These are phyloP conservation scores for Pezicula rhizophila DNA, from an alignment of 2,329 filamentous ascomycete genomes.

Conservation along the genomic window DNA sequence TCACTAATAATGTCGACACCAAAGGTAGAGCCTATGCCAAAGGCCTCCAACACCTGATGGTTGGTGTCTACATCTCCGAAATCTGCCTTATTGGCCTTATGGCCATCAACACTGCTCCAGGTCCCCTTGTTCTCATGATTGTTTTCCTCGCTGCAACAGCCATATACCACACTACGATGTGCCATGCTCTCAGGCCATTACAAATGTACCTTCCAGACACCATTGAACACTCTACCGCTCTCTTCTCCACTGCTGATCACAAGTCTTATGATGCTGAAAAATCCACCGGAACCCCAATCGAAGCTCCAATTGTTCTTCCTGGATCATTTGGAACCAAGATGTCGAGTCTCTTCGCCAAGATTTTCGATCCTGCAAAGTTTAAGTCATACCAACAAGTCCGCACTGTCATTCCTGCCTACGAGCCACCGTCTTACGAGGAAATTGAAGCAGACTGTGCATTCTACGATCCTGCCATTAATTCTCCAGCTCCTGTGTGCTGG, in stretches of 20 bases:
- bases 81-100: slow-evolving; percentile 82
- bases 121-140: slow-evolving; percentile 70
- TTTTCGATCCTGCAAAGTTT: slow-evolving; percentile 71
- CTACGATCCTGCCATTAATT: slow-evolving; percentile 62
- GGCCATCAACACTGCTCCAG: slow-evolving; percentile 59
- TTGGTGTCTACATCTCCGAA: slow-evolving; percentile 77
- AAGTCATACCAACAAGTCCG: slow-evolving; percentile 65
- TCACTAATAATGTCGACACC: slow-evolving; percentile 75
- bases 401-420: slow-evolving; percentile 53
- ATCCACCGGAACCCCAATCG: slow-evolving; percentile 18
- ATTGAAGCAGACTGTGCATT: slow-evolving; percentile 63
- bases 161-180: slow-evolving; percentile 68
- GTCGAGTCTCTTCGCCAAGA: slow-evolving; percentile 52
- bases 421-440: slow-evolving; percentile 51
- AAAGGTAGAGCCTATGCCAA: slow-evolving; percentile 79
- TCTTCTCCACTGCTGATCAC: slow-evolving; percentile 14
- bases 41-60: slow-evolving; percentile 79
- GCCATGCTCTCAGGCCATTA: slow-evolving; percentile 66
- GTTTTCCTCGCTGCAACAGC: slow-evolving; percentile 67
- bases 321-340: slow-evolving; percentile 32
- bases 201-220: slow-evolving; percentile 72
- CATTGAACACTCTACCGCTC: slow-evolving; percentile 41
- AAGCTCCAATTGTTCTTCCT: slow-evolving; percentile 17
- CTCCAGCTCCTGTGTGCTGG: slow-evolving; percentile 65
- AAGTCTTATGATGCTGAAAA: slow-evolving; percentile 13